Base-by-base conservation (phyloP, 306 rosid genomes). In the Glycyrrhiza uralensis region DNA sequence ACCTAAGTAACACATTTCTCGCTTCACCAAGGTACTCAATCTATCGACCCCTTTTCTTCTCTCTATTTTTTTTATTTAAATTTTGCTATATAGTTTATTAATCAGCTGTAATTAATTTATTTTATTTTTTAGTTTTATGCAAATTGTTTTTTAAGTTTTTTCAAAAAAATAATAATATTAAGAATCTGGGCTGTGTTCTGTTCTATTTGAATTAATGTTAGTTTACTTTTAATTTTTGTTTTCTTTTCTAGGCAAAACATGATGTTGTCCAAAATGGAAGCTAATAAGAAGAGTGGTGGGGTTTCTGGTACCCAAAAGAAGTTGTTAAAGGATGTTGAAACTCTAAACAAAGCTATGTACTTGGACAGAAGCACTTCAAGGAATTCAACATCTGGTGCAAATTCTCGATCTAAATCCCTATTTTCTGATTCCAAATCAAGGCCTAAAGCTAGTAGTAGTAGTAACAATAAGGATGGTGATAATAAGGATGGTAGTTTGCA, bases 291-390 rank as follows among this genome's bases (percentile, higher is more conserved):
- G 79, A 66, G 61, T 61, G 80, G 81, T 19, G 90, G 82, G 28
- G 84, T 82, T 75, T 86, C 96, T n/a, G 56, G 87, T 10, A 67
- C 11, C 15, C 70, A 56, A 26, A 68, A 62, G 69, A 90, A 78
- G 83, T 78, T 93, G 87, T 79, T 88, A 74, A 85, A 83, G 76
- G 98, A 88, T 81, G 85, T 90, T 60, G 98, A 83, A 65, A 79
- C 89, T 82, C 81, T 92, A 36, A 88, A 84, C 68, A 92, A 88
- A 70, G 96, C 91, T 32, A 62, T 90, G 47, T 84, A 83, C 47
- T 47, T 73, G 66, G 94, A 88, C 3, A 85, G 66, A 82, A 75
- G 54, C 13, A 61, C 79, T 15, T 68, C 85, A 15, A 84, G 77
- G 79, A 88, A 72, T 79, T 79, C 76, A 66, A 57, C 36, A 65